Evolutionary conservation across 495 filamentous ascomycete species (phyloP).

Genomic region (Hypoxylon fragiforme): DNA sequence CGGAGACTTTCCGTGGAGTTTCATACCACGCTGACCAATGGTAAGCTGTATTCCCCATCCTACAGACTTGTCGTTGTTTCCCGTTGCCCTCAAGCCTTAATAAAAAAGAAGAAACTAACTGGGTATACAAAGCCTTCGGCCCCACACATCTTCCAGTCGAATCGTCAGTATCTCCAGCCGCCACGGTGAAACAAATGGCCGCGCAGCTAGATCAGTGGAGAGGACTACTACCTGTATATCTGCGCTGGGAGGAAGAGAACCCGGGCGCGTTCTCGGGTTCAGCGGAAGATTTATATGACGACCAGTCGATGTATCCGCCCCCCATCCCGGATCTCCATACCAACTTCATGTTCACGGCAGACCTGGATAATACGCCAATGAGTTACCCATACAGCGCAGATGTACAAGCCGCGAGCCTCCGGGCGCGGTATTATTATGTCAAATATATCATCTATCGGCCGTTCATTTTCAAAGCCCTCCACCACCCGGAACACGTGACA

Average conservation of each 20-base stretch:
- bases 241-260: slow-evolving; percentile 59
- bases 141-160: slow-evolving; percentile 22
- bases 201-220: slow-evolving; percentile 59
- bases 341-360: slow-evolving; percentile 52
- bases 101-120: slow-evolving; percentile 5
- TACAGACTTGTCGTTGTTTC: neutral
- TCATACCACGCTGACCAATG: slow-evolving; percentile 52
- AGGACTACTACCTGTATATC: slow-evolving; percentile 51
- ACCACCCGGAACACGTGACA: slow-evolving; percentile 57
- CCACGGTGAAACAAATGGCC: slow-evolving; percentile 51
- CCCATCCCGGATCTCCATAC: slow-evolving; percentile 27
- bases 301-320: slow-evolving; percentile 32
- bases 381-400: slow-evolving; percentile 55
- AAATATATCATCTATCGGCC: slow-evolving; percentile 62
- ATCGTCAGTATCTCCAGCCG: slow-evolving; percentile 33
- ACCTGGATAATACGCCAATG: slow-evolving; percentile 48
- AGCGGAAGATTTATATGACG: slow-evolving; percentile 28
- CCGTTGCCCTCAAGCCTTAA: neutral
- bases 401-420: slow-evolving; percentile 57
- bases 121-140: slow-evolving; percentile 19
- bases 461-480: slow-evolving; percentile 64
- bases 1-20: slow-evolving; percentile 55
- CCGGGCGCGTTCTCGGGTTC: slow-evolving; percentile 45
- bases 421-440: slow-evolving; percentile 62
- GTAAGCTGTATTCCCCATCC: slow-evolving; percentile 41